Percentiles rank a stretch among this genome's conserved stretches.
phyloP scores from a whole-genome alignment of 805 yeast species.

The Suhomyces sp. region DNA sequence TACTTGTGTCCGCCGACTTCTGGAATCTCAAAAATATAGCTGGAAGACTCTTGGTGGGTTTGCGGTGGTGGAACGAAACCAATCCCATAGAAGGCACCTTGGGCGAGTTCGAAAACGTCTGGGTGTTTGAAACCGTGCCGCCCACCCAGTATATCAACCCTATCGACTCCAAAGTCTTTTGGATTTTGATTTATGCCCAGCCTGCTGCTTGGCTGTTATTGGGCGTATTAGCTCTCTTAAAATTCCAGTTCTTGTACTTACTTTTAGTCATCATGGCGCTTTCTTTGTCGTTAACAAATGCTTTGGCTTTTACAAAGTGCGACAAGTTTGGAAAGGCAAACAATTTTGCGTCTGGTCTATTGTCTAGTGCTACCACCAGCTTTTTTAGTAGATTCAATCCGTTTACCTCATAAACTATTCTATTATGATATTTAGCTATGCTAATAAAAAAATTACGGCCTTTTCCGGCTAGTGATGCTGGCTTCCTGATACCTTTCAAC shows the following conservation, averaged over 20 bases:
- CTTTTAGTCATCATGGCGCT: constrained; percentile 65
- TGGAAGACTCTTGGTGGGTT: constrained; percentile 85
- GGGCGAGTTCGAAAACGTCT: constrained; percentile 59
- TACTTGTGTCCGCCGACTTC: constrained; percentile 83
- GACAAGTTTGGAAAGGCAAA: constrained; percentile 90
- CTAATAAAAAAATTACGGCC: not conserved
- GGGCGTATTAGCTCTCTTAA: constrained; percentile 74
- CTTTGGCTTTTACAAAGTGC: constrained; percentile 87
- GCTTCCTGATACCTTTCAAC: not conserved
- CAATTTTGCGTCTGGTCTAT: constrained; percentile 54
- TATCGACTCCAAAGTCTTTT: constrained; percentile 84
- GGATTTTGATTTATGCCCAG: constrained; percentile 72
- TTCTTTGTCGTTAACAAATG: constrained; percentile 72
- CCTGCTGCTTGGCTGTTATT: constrained; percentile 76
- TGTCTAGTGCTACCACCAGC: constrained; percentile 51
- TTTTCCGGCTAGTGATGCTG: not conserved
- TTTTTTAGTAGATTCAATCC: constrained; percentile 49
- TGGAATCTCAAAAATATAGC: constrained; percentile 92
- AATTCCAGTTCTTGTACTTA: constrained; percentile 67
- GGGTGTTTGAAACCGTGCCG: constrained; percentile 89
- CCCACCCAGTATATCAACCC: constrained; percentile 75
- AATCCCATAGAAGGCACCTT: constrained; percentile 41
- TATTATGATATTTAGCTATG: not conserved
- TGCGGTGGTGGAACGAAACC: constrained; percentile 95
- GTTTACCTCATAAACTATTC: constrained; percentile 11